A percentile compares a stretch with the other conserved stretches of the same genome.
Conservation (phyloP, 2,329 filamentous ascomycete species). For the Trematosphaeria pertusa region DNA sequence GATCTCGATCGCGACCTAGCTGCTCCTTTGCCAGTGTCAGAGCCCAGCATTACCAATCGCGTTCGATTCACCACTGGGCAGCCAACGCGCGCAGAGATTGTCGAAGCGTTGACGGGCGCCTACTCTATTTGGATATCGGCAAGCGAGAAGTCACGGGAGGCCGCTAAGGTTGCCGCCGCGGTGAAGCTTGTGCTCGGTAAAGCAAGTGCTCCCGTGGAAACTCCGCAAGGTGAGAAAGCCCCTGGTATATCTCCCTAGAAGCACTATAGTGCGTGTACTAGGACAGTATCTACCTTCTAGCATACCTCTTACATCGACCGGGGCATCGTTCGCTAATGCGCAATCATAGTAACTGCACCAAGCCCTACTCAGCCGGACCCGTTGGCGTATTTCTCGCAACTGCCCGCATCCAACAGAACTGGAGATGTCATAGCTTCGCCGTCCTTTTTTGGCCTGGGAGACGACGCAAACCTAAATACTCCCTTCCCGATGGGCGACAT, state of each 20-base stretch:
- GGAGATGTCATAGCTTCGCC: neutral
- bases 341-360: too few species aligned
- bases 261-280: too few species aligned
- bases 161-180: slow-evolving; percentile 36
- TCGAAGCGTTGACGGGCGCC: slow-evolving; percentile 27
- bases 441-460: slow-evolving; percentile 26
- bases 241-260: neutral
- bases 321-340: too few species aligned
- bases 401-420: neutral
- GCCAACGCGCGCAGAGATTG: slow-evolving; percentile 33
- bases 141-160: slow-evolving; percentile 39
- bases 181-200: slow-evolving; percentile 37
- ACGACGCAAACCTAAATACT: too few species aligned
- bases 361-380: too few species aligned
- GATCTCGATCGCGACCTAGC: slow-evolving; percentile 47
- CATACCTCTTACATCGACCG: too few species aligned
- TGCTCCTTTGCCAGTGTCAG: slow-evolving; percentile 16
- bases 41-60: slow-evolving; percentile 9
- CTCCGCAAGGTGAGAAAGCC: slow-evolving; percentile 2
- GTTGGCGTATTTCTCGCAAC: too few species aligned
- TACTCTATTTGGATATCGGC: slow-evolving; percentile 34
- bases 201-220: slow-evolving; percentile 11
- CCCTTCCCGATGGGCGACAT: slow-evolving; percentile 26
- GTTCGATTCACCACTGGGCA: slow-evolving; percentile 24
- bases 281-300: too few species aligned